A percentile compares a stretch with the other conserved stretches of the same genome.
Evolutionary conservation across 148 eudicot species (phyloP).

Genomic region (Chenopodium suecicum): DNA sequence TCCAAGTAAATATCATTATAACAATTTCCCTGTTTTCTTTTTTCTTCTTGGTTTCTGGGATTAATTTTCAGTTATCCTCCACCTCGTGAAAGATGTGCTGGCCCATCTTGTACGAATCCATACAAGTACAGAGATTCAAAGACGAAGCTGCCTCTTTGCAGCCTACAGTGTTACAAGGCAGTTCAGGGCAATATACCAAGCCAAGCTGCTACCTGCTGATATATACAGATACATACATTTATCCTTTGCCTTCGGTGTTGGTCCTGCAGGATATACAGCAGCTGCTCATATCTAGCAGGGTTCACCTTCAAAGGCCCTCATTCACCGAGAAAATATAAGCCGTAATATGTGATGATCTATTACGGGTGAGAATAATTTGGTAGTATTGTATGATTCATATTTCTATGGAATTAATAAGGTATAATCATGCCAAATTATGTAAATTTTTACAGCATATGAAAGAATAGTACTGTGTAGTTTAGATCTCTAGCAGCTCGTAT

Average conservation of each 20-base stretch:
- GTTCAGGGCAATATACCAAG: slow-evolving; percentile 46
- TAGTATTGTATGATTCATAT: not conserved
- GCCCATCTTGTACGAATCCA: slow-evolving; percentile 67
- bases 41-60: not conserved
- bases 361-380: not conserved
- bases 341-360: not conserved
- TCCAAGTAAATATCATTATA: not conserved
- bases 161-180: slow-evolving; percentile 88
- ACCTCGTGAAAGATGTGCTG: slow-evolving; percentile 82
- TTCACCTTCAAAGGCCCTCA: not conserved
- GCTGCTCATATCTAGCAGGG: slow-evolving; percentile 6
- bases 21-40: not conserved
- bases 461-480: not conserved
- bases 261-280: slow-evolving; percentile 17
- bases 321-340: not conserved
- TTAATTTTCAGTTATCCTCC: slow-evolving; percentile 72
- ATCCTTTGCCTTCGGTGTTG: slow-evolving; percentile 1
- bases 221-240: not conserved
- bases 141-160: slow-evolving; percentile 83
- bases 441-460: not conserved
- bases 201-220: slow-evolving; percentile 40
- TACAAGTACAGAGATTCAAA: slow-evolving; percentile 91
- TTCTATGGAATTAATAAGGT: not conserved
- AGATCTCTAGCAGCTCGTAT: not conserved
- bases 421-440: not conserved